These are phyloP conservation scores for Arabidopsis hybrid DNA, from an alignment of 441 rosid genomes.

Conservation along the genomic window DNA sequence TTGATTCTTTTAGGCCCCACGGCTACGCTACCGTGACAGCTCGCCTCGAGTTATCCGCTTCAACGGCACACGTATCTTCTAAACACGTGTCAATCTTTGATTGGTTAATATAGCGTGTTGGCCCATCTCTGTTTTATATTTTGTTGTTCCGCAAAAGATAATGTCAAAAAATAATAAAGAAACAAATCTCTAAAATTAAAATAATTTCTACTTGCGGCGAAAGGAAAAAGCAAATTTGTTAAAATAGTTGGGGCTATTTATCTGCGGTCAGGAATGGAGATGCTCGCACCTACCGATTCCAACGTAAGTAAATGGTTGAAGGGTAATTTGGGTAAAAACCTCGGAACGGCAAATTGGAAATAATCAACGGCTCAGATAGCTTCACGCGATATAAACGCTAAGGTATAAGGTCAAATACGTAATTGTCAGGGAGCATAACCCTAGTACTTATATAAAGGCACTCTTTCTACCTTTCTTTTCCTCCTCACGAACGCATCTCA, in stretches of 20 bases:
- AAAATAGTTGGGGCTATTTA: constrained; percentile 20
- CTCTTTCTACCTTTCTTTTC: constrained; percentile 7
- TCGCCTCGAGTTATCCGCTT: constrained; percentile 35
- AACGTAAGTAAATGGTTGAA: constrained; percentile 1
- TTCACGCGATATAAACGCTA: constrained; percentile 1
- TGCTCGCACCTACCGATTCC: constrained; percentile 30
- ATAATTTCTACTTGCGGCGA: constrained; percentile 3
- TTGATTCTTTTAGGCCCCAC: constrained; percentile 37
- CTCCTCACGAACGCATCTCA: constrained; percentile 44
- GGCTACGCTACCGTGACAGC: constrained; percentile 27
- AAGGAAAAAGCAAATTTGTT: background rate
- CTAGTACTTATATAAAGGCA: constrained; percentile 35
- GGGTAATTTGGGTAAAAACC: constrained; percentile 23
- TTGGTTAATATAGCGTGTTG: constrained; percentile 25
- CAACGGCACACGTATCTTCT: constrained; percentile 21
- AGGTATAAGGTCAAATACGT: constrained; percentile 35
- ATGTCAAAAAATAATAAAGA: constrained; percentile 5
- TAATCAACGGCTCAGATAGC: constrained; percentile 36
- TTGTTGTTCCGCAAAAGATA: constrained; percentile 24
- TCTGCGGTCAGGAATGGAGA: constrained; percentile 40
- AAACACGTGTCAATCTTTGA: background rate
- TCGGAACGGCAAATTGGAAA: constrained; percentile 20
- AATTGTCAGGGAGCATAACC: background rate
- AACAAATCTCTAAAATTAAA: background rate
- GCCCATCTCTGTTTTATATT: constrained; percentile 12